A percentile compares a stretch with the other conserved stretches of the same genome.
Evolutionary conservation across 1,284 basidiomycete species (phyloP).

Genomic region (Rugosomyces carneus): DNA sequence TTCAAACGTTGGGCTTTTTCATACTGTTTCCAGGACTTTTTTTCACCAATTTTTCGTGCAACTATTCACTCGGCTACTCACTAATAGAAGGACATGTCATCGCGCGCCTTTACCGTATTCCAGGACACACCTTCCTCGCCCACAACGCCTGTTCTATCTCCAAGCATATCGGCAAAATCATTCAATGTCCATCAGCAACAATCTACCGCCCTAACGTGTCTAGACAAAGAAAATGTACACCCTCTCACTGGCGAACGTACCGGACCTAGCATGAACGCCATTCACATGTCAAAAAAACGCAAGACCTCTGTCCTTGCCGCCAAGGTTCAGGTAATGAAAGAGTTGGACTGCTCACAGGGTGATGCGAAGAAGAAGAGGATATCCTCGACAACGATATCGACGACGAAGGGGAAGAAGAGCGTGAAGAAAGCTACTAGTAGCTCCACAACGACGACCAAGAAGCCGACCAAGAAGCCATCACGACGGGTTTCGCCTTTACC

Average conservation of each 20-base stretch:
- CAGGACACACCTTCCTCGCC: constrained; percentile 41
- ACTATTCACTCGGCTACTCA: constrained; percentile 5
- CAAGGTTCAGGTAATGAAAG: constrained; percentile 43
- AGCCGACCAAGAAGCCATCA: constrained; percentile 27
- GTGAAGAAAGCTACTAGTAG: constrained; percentile 33
- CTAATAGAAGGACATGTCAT: constrained; percentile 33
- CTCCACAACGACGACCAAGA: constrained; percentile 29
- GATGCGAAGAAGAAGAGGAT: constrained; percentile 58
- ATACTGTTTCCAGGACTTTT: not conserved
- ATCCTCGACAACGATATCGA: constrained; percentile 24
- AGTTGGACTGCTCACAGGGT: constrained; percentile 35
- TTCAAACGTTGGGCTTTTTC: constrained; percentile 2
- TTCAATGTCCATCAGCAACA: constrained; percentile 11
- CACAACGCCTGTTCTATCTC: constrained; percentile 23
- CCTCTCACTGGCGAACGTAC: constrained; percentile 62
- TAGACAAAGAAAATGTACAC: constrained; percentile 73
- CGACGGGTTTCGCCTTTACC: constrained; percentile 37
- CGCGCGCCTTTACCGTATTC: constrained; percentile 61
- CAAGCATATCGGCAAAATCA: constrained; percentile 15
- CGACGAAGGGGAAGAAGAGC: constrained; percentile 24
- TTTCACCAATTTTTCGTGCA: constrained; percentile 1
- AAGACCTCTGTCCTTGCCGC: constrained; percentile 53
- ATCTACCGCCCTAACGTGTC: constrained; percentile 28
- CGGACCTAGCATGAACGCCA: constrained; percentile 22
- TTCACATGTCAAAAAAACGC: constrained; percentile 48